These are phyloP conservation scores for Barnettozyma pratensis DNA, from an alignment of 805 yeast species.

Conservation along the genomic window DNA sequence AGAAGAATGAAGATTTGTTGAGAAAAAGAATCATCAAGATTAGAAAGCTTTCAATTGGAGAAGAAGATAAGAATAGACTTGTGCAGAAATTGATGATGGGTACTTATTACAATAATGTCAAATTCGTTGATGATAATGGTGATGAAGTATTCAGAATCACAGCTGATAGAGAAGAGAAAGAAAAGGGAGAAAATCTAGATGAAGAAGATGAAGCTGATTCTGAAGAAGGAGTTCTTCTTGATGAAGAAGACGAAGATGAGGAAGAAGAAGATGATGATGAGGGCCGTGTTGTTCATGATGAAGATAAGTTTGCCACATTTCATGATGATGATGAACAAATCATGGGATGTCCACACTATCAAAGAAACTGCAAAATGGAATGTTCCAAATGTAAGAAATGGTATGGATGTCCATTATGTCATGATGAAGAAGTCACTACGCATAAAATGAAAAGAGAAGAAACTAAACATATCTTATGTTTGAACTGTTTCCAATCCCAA, in stretches of 20 bases:
- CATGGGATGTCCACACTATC: constrained; percentile 81
- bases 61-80: constrained; percentile 26
- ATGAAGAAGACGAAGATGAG: constrained; percentile 9
- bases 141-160: constrained; percentile 23
- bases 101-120: constrained; percentile 48
- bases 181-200: constrained; percentile 17
- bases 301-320: constrained; percentile 45
- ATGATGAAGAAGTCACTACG: constrained; percentile 49
- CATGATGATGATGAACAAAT: constrained; percentile 38
- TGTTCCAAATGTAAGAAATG: constrained; percentile 72
- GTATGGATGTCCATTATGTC: constrained; percentile 83
- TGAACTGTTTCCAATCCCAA: constrained; percentile 75
- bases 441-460: constrained; percentile 58
- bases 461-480: constrained; percentile 70
- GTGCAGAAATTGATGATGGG: constrained; percentile 68
- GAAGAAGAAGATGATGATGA: constrained; percentile 15
- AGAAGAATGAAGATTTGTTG: constrained; percentile 28
- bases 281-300: constrained; percentile 35
- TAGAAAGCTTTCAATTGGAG: constrained; percentile 17
- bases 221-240: constrained; percentile 10
- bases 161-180: constrained; percentile 7
- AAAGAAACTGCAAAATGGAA: constrained; percentile 75
- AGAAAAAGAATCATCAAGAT: constrained; percentile 44
- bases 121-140: constrained; percentile 26
- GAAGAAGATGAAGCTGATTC: constrained; percentile 5